These are phyloP conservation scores for Liquidambar formosana DNA, from an alignment of 164 flowering plant species.

Conservation along the genomic window DNA sequence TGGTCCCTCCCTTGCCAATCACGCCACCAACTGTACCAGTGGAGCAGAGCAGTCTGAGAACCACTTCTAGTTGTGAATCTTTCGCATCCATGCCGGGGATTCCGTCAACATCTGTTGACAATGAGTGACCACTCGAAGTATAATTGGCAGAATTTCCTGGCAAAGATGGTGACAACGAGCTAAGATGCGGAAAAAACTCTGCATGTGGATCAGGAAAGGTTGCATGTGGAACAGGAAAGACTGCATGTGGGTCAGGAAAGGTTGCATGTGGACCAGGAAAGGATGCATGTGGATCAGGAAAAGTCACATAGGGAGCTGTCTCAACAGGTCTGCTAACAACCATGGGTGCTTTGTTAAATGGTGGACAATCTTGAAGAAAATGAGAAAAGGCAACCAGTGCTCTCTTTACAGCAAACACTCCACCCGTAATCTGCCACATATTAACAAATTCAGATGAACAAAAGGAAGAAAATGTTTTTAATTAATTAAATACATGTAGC, in stretches of 20 bases:
- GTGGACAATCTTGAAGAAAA: constrained; percentile 29
- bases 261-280: too few relatives aligned
- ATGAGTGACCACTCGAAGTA: constrained; percentile 6
- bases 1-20: constrained; percentile 34
- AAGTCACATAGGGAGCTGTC: constrained; percentile 7
- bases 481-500: too few relatives aligned
- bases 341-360: constrained; percentile 1
- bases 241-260: constrained; percentile 26
- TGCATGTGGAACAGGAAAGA: too few relatives aligned
- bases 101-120: constrained; percentile 1
- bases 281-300: constrained; percentile 26
- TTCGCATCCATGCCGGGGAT: not conserved
- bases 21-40: constrained; percentile 28
- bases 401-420: constrained; percentile 35
- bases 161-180: constrained; percentile 3
- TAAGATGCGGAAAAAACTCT: constrained; percentile 25
- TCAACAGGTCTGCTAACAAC: constrained; percentile 1
- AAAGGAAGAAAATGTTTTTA: too few relatives aligned
- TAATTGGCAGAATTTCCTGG: not conserved
- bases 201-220: constrained; percentile 26
- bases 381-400: constrained; percentile 33
- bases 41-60: constrained; percentile 30
- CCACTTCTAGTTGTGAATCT: constrained; percentile 18
- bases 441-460: not conserved
- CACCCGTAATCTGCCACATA: constrained; percentile 36